Conservation (phyloP, 2,329 filamentous ascomycete genomes). For the Penicillium paneum region DNA sequence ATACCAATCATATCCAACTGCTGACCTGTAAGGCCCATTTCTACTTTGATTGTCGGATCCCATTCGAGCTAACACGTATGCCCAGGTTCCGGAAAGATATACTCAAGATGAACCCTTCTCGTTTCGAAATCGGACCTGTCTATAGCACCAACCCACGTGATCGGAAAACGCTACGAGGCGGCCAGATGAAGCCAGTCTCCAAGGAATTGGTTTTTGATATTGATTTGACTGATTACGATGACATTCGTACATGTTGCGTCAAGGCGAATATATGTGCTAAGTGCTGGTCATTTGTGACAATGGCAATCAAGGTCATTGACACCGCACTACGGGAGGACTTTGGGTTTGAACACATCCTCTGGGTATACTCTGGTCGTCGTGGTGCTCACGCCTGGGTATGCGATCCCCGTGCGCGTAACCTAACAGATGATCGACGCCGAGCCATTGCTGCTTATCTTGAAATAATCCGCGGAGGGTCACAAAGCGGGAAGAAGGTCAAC, state of each 20-base stretch:
- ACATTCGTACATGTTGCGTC: constrained; percentile 90
- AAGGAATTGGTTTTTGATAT: constrained; percentile 99
- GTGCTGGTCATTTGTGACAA: constrained; percentile 96
- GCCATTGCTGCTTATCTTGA: constrained; percentile 89
- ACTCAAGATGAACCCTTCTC: constrained; percentile 78
- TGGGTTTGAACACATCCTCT: constrained; percentile 93
- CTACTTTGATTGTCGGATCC: not conserved
- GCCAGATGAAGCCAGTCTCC: constrained; percentile 77
- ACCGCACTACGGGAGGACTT: constrained; percentile 86
- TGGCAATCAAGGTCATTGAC: constrained; percentile 94
- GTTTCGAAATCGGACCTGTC: constrained; percentile 98
- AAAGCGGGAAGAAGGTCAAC: constrained; percentile 84
- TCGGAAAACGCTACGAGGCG: constrained; percentile 75
- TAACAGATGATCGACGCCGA: constrained; percentile 81
- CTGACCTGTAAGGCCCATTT: constrained; percentile 53
- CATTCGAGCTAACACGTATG: constrained; percentile 19
- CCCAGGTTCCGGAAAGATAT: constrained; percentile 82
- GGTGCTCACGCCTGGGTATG: constrained; percentile 98
- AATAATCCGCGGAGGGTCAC: constrained; percentile 78
- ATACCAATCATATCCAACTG: constrained; percentile 75
- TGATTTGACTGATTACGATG: constrained; percentile 97
- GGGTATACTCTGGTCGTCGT: constrained; percentile 96
- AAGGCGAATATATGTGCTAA: constrained; percentile 90
- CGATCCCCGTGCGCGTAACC: constrained; percentile 75
- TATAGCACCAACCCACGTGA: constrained; percentile 93